These are phyloP conservation scores for Naematelia aurantialba DNA, from an alignment of 768 basidiomycete species.

Conservation along the genomic window DNA sequence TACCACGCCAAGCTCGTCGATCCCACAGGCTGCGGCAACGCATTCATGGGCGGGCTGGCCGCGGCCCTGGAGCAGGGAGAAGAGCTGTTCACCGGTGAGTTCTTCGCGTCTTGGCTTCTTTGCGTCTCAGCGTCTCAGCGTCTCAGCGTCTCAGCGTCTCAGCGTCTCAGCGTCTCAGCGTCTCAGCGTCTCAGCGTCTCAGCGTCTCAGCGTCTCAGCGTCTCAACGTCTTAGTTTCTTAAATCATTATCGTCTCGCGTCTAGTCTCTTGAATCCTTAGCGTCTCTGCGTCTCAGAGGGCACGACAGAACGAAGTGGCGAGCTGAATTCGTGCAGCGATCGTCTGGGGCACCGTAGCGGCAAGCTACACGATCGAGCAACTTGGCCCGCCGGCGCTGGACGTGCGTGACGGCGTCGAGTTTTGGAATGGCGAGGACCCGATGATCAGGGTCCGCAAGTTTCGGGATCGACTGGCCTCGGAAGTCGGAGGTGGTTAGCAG, in stretches of 20 bases:
- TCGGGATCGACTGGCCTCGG: neutral
- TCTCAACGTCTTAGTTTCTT: neutral
- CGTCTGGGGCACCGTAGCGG: slow-evolving; percentile 19
- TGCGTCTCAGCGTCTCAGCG: no score
- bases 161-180: neutral
- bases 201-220: neutral
- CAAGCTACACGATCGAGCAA: slow-evolving; percentile 19
- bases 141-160: no score
- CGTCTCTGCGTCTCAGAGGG: no score
- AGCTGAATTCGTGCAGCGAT: slow-evolving; percentile 8
- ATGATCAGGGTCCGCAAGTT: neutral
- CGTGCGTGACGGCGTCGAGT: slow-evolving; percentile 3
- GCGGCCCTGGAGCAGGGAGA: slow-evolving; percentile 25
- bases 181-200: neutral
- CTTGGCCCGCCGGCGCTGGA: slow-evolving; percentile 11
- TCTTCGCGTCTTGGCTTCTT: no score
- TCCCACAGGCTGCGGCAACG: slow-evolving; percentile 40
- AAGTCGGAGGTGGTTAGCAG: no score
- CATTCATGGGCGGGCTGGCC: slow-evolving; percentile 31
- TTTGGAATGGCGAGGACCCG: slow-evolving; percentile 16
- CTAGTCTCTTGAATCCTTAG: no score
- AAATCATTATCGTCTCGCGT: slow-evolving; percentile 3
- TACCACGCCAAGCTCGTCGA: slow-evolving; percentile 23
- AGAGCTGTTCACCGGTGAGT: slow-evolving; percentile 24
- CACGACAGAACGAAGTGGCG: neutral